Base-by-base conservation (phyloP, 768 basidiomycete genomes). In the Baorangia bicolor region DNA sequence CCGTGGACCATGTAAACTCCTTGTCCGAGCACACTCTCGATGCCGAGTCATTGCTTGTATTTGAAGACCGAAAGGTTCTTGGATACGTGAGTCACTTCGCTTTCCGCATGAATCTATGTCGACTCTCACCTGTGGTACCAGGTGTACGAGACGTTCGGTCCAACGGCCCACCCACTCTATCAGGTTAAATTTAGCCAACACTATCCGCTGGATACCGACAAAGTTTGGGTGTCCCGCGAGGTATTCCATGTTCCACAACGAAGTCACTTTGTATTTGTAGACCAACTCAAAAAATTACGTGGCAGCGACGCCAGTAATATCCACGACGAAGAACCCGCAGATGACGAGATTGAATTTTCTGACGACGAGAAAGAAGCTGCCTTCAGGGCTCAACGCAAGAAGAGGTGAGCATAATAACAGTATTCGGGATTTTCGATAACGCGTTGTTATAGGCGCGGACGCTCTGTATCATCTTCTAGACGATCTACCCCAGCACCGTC, bases 71-170 rank as follows among this genome's bases (percentile, higher is more conserved):
- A 48, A 86, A 83, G 59, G 92, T 96, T n/a, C 69, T 98, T 64
- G 96, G 96, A 42, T 87, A 89, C 71, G 94, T 96, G 73, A 74
- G 89, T 79, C 20, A 31, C 39, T 34, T 34, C 45, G 38, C 23
- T 28, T 49, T 56, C 40, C 35, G 56, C n/a, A 27, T 27, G 42
- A 34, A 42, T 42, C 52, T 51, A 58, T 61, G 63, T 53, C 38
- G 55, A 47, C 31, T 47, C 65, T 58, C 56, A 47, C 50, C 27
- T 39, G 5, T 38, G 48, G 11, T 69, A 10, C 14, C 10, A 95
- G 92, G 78, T 98, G 49, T 91, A 88, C 67, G 96, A 98, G 74
- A 97, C 95, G 0, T 98, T 98, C 72, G 96, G 96, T 11, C 94
- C 96, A 3, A 92, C 95, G 10, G 80, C 82, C 20, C 87, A 91